Evolutionary conservation across 164 flowering plant species (phyloP).

Genomic region (Protea cynaroides): DNA sequence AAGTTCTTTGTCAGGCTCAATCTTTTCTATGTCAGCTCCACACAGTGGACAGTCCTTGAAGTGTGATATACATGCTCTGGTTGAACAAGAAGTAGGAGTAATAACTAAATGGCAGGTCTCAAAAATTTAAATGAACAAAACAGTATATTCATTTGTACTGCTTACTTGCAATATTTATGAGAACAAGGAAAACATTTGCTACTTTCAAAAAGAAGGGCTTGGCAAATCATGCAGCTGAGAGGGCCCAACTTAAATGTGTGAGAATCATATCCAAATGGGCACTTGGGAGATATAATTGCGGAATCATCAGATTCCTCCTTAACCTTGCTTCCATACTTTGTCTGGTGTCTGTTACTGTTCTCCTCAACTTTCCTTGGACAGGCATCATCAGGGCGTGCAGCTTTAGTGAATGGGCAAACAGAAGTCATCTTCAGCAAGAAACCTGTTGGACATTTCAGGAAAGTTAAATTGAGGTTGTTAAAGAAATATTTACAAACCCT

Average conservation of each 20-base stretch:
- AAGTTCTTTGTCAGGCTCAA: constrained; percentile 65
- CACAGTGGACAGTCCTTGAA: constrained; percentile 92
- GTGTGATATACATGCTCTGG: constrained; percentile 75
- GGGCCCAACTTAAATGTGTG: constrained; percentile 87
- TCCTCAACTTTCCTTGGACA: constrained; percentile 28
- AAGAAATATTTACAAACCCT: too few relatives aligned
- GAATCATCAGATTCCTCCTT: constrained; percentile 29
- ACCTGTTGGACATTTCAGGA: not conserved
- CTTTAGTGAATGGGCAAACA: constrained; percentile 68
- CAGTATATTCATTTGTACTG: not conserved
- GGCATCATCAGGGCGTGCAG: constrained; percentile 46
- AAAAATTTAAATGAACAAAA: constrained; percentile 2
- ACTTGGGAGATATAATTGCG: constrained; percentile 45
- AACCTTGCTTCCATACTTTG: constrained; percentile 22
- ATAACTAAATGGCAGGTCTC: not conserved
- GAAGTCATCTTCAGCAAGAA: constrained; percentile 43
- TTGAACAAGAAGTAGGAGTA: not conserved
- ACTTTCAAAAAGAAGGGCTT: constrained; percentile 83
- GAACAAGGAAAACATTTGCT: constrained; percentile 87
- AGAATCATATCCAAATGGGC: constrained; percentile 90
- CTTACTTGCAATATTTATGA: constrained; percentile 92
- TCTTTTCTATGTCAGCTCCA: constrained; percentile 87
- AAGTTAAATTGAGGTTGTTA: too few relatives aligned
- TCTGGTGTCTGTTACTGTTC: constrained; percentile 18
- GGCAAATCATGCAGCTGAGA: constrained; percentile 85